Evolutionary conservation across 805 yeast genomes (phyloP).

Genomic region (Helenozyma rhizophorensis): DNA sequence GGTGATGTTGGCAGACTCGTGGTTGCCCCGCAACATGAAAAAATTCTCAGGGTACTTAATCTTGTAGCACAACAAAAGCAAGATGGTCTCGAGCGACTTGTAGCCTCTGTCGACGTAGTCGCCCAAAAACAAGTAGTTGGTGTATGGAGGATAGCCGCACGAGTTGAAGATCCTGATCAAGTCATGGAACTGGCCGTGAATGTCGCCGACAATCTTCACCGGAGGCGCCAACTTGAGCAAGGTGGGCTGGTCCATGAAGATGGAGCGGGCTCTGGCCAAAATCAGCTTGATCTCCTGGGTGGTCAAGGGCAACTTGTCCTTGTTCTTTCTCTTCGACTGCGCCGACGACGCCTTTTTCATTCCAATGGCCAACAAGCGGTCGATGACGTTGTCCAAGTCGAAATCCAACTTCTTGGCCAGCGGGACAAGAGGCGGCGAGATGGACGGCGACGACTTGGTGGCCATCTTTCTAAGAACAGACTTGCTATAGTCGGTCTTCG

Average conservation of each 20-base stretch:
- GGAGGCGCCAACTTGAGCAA: conserved; percentile 67
- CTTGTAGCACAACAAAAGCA: conserved; percentile 48
- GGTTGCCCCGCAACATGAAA: conserved; percentile 57
- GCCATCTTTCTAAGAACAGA: not conserved
- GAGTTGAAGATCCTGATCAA: conserved; percentile 50
- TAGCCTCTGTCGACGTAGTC: conserved; percentile 60
- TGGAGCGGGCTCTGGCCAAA: conserved; percentile 53
- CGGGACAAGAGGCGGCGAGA: conserved; percentile 21
- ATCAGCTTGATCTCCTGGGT: conserved; percentile 53
- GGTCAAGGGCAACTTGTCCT: conserved; percentile 48
- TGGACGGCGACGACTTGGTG: conserved; percentile 11
- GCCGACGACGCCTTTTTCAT: conserved; percentile 10
- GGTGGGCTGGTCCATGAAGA: conserved; percentile 62
- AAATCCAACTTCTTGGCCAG: conserved; percentile 24
- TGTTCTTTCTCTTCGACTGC: conserved; percentile 18
- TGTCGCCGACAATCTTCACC: conserved; percentile 79
- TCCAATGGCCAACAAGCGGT: conserved; percentile 52
- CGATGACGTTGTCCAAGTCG: conserved; percentile 62
- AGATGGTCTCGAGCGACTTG: conserved; percentile 52
- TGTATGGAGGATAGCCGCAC: conserved; percentile 58
- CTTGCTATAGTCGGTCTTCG: conserved; percentile 5
- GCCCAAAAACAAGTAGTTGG: conserved; percentile 54
- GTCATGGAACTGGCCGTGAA: conserved; percentile 65
- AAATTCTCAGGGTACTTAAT: conserved; percentile 59
- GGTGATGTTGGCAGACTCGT: conserved; percentile 55